These are phyloP conservation scores for Eremochloa ophiuroides DNA, from an alignment of 176 grass and related monocot species.

Conservation along the genomic window DNA sequence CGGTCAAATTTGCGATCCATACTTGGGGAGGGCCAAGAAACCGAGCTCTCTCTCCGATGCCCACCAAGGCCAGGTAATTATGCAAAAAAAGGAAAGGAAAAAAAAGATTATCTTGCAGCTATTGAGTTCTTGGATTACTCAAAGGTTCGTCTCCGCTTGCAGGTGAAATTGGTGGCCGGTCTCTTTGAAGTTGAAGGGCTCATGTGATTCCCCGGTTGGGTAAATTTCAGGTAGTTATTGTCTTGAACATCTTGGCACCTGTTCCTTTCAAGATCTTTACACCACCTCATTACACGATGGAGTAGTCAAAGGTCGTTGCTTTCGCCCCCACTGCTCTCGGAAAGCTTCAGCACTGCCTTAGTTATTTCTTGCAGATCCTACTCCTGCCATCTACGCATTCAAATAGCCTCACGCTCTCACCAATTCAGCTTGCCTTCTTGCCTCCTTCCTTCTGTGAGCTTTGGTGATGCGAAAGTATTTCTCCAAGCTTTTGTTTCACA, in stretches of 20 bases:
- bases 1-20: constrained; percentile 44
- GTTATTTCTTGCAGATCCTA: constrained; percentile 48
- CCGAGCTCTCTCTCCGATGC: constrained; percentile 9
- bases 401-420: constrained; percentile 22
- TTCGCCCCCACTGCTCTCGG: constrained; percentile 37
- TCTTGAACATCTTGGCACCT: constrained; percentile 28
- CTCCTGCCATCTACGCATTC: constrained; percentile 47
- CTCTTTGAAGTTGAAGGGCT: constrained; percentile 4
- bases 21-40: constrained; percentile 23
- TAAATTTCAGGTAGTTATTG: constrained; percentile 45
- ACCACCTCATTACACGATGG: constrained; percentile 33
- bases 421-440: constrained; percentile 8
- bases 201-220: constrained; percentile 31
- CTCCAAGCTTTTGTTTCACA: constrained; percentile 8
- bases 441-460: constrained; percentile 7
- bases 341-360: constrained; percentile 42
- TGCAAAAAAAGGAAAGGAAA: not conserved
- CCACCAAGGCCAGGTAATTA: constrained; percentile 26
- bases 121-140: constrained; percentile 21
- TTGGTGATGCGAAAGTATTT: constrained; percentile 12
- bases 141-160: not conserved
- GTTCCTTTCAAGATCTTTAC: constrained; percentile 61
- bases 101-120: not conserved
- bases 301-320: constrained; percentile 65
- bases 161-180: constrained; percentile 19